These are phyloP conservation scores for Carnegiea gigantea DNA, from an alignment of 179 eudicot genomes.

Conservation along the genomic window DNA sequence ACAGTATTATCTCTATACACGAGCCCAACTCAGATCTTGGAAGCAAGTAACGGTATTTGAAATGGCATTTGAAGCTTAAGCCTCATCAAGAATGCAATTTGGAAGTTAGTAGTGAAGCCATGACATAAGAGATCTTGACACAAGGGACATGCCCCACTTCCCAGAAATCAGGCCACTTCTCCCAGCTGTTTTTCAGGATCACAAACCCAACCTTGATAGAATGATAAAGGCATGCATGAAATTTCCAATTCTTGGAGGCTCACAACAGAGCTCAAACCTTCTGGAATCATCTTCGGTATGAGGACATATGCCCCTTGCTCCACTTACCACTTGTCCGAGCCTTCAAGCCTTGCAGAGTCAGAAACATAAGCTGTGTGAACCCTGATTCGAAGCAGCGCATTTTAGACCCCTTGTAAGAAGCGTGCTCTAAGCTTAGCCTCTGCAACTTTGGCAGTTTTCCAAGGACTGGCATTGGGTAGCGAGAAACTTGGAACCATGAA, in stretches of 20 bases:
- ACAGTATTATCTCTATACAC: no score
- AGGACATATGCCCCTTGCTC: conserved; percentile 9
- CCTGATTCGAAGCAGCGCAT: conserved; percentile 12
- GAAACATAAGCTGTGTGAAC: conserved; percentile 15
- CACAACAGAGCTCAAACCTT: conserved; percentile 11
- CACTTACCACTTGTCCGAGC: conserved; percentile 12
- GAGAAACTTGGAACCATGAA: conserved; percentile 6
- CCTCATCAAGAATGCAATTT: no score
- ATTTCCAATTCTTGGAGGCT: conserved; percentile 19
- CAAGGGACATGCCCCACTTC: conserved; percentile 16
- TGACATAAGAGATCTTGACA: conserved; percentile 17
- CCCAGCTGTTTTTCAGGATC: conserved; percentile 3
- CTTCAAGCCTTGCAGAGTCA: conserved; percentile 17
- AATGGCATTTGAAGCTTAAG: no score
- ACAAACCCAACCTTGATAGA: not conserved
- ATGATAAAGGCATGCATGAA: conserved; percentile 23
- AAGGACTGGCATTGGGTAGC: conserved; percentile 28
- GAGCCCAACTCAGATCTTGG: no score
- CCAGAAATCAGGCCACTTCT: conserved; percentile 14
- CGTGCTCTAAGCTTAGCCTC: conserved; percentile 24
- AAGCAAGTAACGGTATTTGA: no score
- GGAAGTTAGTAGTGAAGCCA: not conserved
- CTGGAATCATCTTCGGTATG: conserved; percentile 20
- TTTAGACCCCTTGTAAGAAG: conserved; percentile 11
- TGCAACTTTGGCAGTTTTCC: conserved; percentile 12